phyloP scores from a whole-genome alignment of 768 basidiomycete genomes.

The Naematelia encephala region DNA sequence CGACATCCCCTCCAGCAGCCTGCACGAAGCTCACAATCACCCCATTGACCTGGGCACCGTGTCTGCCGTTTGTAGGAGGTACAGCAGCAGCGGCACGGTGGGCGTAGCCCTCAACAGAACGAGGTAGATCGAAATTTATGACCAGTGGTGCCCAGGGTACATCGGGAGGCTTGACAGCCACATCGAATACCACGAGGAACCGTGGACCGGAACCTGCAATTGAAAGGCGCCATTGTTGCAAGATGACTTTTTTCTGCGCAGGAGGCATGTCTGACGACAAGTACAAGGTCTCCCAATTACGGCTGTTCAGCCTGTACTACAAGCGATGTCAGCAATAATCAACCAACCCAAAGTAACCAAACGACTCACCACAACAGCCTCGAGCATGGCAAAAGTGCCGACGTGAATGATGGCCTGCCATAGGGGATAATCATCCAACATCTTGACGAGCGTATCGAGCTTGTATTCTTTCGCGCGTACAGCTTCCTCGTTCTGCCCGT shows the following conservation, averaged over 20 bases:
- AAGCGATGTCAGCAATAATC: not conserved
- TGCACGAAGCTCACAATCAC: constrained; percentile 96
- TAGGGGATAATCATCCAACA: constrained; percentile 57
- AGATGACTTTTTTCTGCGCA: constrained; percentile 27
- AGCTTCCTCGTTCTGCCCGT: constrained; percentile 35
- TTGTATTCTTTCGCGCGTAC: constrained; percentile 49
- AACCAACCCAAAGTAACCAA: too few species aligned
- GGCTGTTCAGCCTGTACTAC: constrained; percentile 73
- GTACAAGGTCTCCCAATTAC: constrained; percentile 81
- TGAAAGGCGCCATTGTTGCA: constrained; percentile 60
- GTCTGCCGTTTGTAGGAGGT: constrained; percentile 19
- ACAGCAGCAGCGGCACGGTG: constrained; percentile 60
- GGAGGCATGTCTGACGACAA: constrained; percentile 55
- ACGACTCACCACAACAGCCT: constrained; percentile 45
- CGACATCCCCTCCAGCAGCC: constrained; percentile 94
- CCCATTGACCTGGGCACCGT: constrained; percentile 60
- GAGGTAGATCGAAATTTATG: constrained; percentile 76
- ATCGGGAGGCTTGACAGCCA: constrained; percentile 84
- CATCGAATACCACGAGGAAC: constrained; percentile 85
- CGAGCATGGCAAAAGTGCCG: constrained; percentile 43
- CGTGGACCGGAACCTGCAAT: constrained; percentile 62
- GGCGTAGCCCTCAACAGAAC: constrained; percentile 86
- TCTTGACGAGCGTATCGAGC: constrained; percentile 78
- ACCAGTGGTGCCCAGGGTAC: constrained; percentile 86
- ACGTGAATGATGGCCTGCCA: constrained; percentile 51